phyloP scores from a whole-genome alignment of 805 yeast genomes.

The Cephaloascus fragrans region DNA sequence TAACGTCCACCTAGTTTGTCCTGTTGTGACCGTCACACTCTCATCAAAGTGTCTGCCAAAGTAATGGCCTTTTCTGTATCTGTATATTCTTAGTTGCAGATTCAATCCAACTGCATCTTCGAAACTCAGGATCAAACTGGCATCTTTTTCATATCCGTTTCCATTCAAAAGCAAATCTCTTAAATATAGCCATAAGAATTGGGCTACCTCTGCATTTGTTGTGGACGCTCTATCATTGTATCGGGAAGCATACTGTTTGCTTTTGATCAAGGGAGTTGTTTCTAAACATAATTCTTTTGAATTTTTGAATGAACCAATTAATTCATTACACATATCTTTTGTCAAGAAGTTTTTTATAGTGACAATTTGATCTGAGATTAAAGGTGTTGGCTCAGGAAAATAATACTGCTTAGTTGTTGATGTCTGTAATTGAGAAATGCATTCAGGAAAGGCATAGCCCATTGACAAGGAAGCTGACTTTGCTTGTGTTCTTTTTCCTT shows the following conservation, averaged over 20 bases:
- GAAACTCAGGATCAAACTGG: constrained; percentile 23
- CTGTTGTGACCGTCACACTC: constrained; percentile 27
- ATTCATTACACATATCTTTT: constrained; percentile 20
- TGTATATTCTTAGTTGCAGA: constrained; percentile 44
- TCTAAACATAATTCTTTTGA: constrained; percentile 17
- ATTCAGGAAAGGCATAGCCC: too few relatives aligned
- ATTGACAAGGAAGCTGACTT: too few relatives aligned
- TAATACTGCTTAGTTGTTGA: constrained; percentile 13
- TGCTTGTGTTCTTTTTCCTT: too few relatives aligned
- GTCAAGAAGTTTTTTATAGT: constrained; percentile 23
- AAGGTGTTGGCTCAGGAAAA: constrained; percentile 13
- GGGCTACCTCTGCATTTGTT: constrained; percentile 25
- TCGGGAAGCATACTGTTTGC: constrained; percentile 46
- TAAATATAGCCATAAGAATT: constrained; percentile 34
- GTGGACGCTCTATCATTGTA: constrained; percentile 41
- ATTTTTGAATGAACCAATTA: constrained; percentile 17
- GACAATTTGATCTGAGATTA: constrained; percentile 23
- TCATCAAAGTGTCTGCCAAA: constrained; percentile 58
- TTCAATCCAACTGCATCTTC: constrained; percentile 35
- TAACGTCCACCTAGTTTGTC: constrained; percentile 49
- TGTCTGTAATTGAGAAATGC: too few relatives aligned
- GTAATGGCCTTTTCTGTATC: constrained; percentile 47
- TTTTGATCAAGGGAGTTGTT: constrained; percentile 39
- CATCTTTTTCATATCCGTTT: constrained; percentile 15
- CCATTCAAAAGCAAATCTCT: constrained; percentile 10